Evolutionary conservation across 2,329 filamentous ascomycete genomes (phyloP), one percentile per base, ranked within the genome.

Genomic region (Pseudohalonectria lignicola): DNA sequence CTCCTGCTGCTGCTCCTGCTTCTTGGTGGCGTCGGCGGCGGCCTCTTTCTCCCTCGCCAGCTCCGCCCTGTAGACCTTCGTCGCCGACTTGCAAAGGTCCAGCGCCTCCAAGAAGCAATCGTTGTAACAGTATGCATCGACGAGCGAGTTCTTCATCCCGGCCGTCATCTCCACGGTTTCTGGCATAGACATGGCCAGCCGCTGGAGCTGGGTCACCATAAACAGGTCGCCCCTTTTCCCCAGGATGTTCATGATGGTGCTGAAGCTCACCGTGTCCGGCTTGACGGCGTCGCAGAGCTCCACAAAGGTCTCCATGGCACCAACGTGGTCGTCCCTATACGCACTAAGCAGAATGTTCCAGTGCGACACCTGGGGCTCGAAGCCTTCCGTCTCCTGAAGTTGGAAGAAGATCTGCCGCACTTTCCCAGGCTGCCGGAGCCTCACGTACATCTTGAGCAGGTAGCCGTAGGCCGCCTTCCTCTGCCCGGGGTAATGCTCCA

Each of bases 341-440:
- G 82, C 79, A 49, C 80, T 76, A 33, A 96, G 64, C 20, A 94
- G 58, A 17, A 79, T 77, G 51, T 94, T 94, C 80, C 82, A 94
- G 44, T 72, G 76, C 26, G 66, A 54, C 2, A 69, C 55, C 45
- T 76, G 74, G 6, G 79, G 80, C 31, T 62, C 46, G 13, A 82
- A 48, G 1, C 63, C 58, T 49, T 78, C 79, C 36, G 74, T 64
- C 6, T 59, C 48, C 18, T 54, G 52, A 40, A 92, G 74, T n/a
- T 69, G 64, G 34, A 74, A 52, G 43, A 95, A 82, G 26, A 79
- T 71, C 16, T 63, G 55, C 36, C 72, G 60, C 1, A 80, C 75
- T 36, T 73, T 65, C 4, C 62, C 51, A 1, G 81, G 55, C 46
- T 94, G 76, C 3, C 78, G 82, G 36, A 74, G 64, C 40, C 75